phyloP scores from a whole-genome alignment of 176 grass and related monocot species.

The Avena sativa region DNA sequence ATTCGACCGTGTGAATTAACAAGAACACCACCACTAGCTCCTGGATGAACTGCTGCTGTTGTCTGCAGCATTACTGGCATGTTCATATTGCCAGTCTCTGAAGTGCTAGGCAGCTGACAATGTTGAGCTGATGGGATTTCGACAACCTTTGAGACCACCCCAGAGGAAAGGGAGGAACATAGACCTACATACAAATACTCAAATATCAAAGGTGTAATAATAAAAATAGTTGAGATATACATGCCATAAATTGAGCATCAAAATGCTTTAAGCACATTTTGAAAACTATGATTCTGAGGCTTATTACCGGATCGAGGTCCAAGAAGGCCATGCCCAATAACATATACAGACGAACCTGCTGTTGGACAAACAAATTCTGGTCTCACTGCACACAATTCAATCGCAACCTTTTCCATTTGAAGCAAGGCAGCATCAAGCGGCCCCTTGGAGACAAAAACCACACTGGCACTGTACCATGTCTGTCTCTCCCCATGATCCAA shows the following conservation, averaged over 20 bases:
- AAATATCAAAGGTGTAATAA: constrained; percentile 31
- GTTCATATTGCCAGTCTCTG: constrained; percentile 44
- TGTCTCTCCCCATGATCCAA: constrained; percentile 62
- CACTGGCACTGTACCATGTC: constrained; percentile 72
- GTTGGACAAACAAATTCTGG: constrained; percentile 75
- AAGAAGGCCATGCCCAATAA: constrained; percentile 90
- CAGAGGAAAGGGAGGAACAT: constrained; percentile 71
- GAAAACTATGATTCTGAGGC: constrained; percentile 11
- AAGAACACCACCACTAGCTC: constrained; percentile 84
- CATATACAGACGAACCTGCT: constrained; percentile 66
- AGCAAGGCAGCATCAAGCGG: constrained; percentile 84
- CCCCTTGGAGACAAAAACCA: constrained; percentile 88
- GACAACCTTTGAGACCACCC: constrained; percentile 83
- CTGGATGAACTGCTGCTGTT: constrained; percentile 92
- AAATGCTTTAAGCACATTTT: constrained; percentile 20
- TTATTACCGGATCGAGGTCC: constrained; percentile 83
- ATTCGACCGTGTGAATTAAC: constrained; percentile 79
- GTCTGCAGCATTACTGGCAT: constrained; percentile 93
- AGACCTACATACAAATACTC: constrained; percentile 58
- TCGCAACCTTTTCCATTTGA: constrained; percentile 69
- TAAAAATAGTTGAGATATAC: constrained; percentile 16
- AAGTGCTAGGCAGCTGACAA: constrained; percentile 31
- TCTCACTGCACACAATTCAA: constrained; percentile 61
- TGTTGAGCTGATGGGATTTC: constrained; percentile 50
- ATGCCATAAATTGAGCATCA: constrained; percentile 41